Percentiles rank a stretch among this genome's conserved stretches.
Conservation (phyloP, 208 protist genomes). For the Leishmania mexicana region DNA sequence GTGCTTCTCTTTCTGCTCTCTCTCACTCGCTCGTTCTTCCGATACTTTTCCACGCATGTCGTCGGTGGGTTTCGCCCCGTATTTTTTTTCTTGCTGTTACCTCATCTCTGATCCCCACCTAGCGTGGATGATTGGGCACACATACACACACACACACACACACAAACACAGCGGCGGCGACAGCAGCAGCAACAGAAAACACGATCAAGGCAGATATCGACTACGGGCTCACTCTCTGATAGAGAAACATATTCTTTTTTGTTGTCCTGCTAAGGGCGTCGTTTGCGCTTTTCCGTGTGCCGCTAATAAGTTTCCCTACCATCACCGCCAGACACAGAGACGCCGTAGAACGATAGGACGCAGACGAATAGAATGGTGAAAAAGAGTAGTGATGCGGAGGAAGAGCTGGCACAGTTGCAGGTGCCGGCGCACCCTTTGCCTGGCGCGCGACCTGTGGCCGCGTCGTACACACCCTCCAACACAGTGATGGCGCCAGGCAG, state of each 20-base stretch:
- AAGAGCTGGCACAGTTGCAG: constrained; percentile 12
- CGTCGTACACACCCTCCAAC: not conserved
- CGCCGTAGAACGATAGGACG: not conserved
- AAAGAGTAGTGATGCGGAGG: not conserved
- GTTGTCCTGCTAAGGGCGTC: not conserved
- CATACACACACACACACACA: not conserved
- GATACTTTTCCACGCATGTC: not conserved
- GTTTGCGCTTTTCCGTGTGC: not conserved
- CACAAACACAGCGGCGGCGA: too few species aligned
- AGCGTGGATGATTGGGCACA: not conserved
- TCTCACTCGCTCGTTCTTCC: not conserved
- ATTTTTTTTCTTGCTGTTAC: not conserved
- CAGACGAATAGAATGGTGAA: constrained; percentile 8
- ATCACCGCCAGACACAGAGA: constrained; percentile 1
- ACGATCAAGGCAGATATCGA: not conserved
- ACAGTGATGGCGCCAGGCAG: not conserved
- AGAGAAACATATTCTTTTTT: not conserved
- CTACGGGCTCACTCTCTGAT: not conserved
- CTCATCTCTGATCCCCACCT: not conserved
- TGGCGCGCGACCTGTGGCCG: not conserved
- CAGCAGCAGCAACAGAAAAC: not conserved
- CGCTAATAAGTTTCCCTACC: not conserved
- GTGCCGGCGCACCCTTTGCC: constrained; percentile 18
- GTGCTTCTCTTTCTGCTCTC: not conserved
- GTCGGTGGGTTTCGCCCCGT: not conserved